Evolutionary conservation across 192 early-diverging fungal genomes (phyloP), one percentile per base, ranked within the genome.

Genomic region (Mortierella antarctica): DNA sequence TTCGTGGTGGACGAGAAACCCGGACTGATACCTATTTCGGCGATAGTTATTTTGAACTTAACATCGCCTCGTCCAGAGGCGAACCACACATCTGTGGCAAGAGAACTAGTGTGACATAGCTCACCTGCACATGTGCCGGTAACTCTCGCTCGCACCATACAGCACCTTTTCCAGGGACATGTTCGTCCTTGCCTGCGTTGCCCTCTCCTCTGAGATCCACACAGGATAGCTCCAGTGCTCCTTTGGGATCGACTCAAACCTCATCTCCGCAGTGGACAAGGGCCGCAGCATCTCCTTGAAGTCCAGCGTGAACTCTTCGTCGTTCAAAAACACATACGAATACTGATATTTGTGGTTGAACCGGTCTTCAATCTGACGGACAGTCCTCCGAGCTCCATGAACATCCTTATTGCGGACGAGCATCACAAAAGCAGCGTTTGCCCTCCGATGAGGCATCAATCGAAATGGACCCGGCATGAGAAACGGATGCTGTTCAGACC

Each of bases 271-370:
- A 14, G 67, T 86, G 20, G 88, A 89, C 67, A 92, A 82, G 0
- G 84, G 85, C 13, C 83, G 70, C 39, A 88, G 89, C 21, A 83
- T 72, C 40, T 78, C 82, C 68, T 85, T 86, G 71, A 97, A 97
- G 57, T 92, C 84, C 13, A 89, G 83, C 1, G 86, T 86, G 65
- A 96, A 96, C 0, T 88, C 86, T 50, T 83, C 86, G 21, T 97
- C 91, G 83, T 96, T 97, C 51, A 97, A 79, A 67, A 96, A 95
- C 50, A 97, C 91, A 81, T 93, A 97, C 0, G 94, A 94, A 71
- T 96, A 97, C 63, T 93, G 87, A 83, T 89, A 94, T 57, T 89
- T 87, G 51, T 68, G 51, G 74, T 96, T 96, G 82, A 95, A 96
- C 41, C 94, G 83, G 65, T 93, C 88, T 72, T 96, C 94, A n/a